Evolutionary conservation across 192 early-diverging fungal genomes (phyloP).

Genomic region (Coemansia sp.): DNA sequence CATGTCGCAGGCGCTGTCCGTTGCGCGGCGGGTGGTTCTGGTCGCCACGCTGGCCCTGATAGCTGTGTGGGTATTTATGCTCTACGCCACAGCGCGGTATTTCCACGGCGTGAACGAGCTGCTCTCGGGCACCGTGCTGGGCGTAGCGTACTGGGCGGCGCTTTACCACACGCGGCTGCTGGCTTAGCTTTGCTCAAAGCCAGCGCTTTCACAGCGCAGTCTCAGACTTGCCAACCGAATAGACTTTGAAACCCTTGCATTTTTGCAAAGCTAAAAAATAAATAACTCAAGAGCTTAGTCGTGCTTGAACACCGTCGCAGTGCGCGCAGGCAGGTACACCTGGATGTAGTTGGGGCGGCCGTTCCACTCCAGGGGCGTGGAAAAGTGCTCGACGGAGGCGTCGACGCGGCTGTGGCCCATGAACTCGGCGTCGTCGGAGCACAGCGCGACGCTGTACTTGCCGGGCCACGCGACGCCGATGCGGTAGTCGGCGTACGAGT

Average conservation of each 20-base stretch:
- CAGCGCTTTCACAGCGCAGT: too few species aligned
- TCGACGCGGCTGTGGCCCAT: constrained; percentile 81
- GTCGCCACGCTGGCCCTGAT: constrained; percentile 48
- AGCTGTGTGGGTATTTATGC: constrained; percentile 72
- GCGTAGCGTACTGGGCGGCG: constrained; percentile 64
- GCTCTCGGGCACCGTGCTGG: constrained; percentile 64
- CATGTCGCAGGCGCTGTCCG: constrained; percentile 5
- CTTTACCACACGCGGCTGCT: constrained; percentile 11
- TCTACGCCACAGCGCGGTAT: constrained; percentile 73
- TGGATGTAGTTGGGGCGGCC: constrained; percentile 74
- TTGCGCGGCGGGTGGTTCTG: constrained; percentile 30
- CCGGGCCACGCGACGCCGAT: constrained; percentile 73
- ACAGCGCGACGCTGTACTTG: constrained; percentile 70
- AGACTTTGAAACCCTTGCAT: not conserved
- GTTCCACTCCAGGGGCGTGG: constrained; percentile 72
- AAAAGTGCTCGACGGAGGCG: constrained; percentile 59
- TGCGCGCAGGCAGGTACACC: constrained; percentile 76
- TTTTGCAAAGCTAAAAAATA: not conserved
- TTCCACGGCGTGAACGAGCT: constrained; percentile 75
- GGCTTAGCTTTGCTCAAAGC: too few species aligned
- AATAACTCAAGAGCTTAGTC: constrained; percentile 7
- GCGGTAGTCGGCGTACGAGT: constrained; percentile 86
- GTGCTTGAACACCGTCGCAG: constrained; percentile 62
- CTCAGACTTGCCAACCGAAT: too few species aligned
- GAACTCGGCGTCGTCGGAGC: constrained; percentile 75